Percentiles rank a stretch among this genome's conserved stretches.
phyloP scores from a whole-genome alignment of 208 protist genomes.

The Trypanosomatidae sp. region DNA sequence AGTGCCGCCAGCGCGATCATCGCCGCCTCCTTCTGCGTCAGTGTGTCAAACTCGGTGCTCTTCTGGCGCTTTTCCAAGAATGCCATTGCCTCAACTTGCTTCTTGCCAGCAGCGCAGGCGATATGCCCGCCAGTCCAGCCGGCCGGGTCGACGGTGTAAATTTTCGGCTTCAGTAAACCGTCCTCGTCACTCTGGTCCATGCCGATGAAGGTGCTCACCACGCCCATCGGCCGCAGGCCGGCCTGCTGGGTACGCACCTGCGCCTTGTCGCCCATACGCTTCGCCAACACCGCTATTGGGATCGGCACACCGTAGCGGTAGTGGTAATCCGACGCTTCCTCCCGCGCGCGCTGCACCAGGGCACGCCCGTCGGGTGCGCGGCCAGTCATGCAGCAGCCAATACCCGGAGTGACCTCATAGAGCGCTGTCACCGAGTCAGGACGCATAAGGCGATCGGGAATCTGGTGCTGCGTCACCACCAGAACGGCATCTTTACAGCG shows the following conservation, averaged over 20 bases:
- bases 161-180: constrained; percentile 77
- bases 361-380: constrained; percentile 90
- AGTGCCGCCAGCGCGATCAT: constrained; percentile 85
- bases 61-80: constrained; percentile 97
- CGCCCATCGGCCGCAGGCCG: constrained; percentile 94
- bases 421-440: constrained; percentile 95
- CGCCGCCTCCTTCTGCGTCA: constrained; percentile 74
- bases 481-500: constrained; percentile 94
- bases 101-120: constrained; percentile 91
- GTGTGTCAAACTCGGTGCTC: constrained; percentile 69
- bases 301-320: constrained; percentile 97
- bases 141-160: constrained; percentile 96
- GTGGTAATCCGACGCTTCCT: constrained; percentile 96
- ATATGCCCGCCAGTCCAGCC: constrained; percentile 94
- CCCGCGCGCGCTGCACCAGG: constrained; percentile 93
- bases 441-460: constrained; percentile 97
- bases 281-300: constrained; percentile 95
- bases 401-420: constrained; percentile 92
- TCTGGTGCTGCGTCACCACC: constrained; percentile 98
- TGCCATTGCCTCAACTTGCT: constrained; percentile 96
- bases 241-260: constrained; percentile 98
- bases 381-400: constrained; percentile 97
- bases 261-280: constrained; percentile 95
- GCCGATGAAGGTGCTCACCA: constrained; percentile 92
- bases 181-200: constrained; percentile 93